Percentiles rank a stretch among this genome's conserved stretches.
These are phyloP conservation scores for Neurospora sp. DNA, from an alignment of 495 filamentous ascomycete genomes.

Conservation along the genomic window DNA sequence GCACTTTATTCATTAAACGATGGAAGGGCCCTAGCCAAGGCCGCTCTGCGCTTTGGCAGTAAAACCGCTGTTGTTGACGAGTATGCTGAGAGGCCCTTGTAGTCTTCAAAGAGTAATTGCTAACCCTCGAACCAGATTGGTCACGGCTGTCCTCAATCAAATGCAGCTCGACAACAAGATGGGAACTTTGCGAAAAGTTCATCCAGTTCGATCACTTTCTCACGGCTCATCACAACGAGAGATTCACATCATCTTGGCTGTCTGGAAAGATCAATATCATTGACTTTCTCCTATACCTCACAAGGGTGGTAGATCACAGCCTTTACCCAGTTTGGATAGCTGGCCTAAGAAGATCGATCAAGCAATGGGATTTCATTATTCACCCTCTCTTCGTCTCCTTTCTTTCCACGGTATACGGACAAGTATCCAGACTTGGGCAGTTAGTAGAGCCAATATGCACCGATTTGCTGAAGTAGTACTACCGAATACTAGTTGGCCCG, in stretches of 20 bases:
- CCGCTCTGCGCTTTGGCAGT: not conserved
- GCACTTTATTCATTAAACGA: not conserved
- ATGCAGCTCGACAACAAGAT: too few relatives aligned
- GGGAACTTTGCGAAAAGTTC: not conserved
- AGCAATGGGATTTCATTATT: not conserved
- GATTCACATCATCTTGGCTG: too few relatives aligned
- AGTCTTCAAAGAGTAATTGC: not conserved
- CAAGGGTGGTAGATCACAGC: not conserved
- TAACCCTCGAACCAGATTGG: not conserved
- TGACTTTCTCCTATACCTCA: not conserved
- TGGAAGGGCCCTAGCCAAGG: not conserved
- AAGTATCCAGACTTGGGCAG: too few relatives aligned
- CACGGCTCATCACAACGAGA: too few relatives aligned
- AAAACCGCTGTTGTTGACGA: not conserved
- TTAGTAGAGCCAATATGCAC: not conserved
- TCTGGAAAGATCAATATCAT: too few relatives aligned
- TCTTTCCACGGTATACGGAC: not conserved
- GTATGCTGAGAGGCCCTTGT: not conserved
- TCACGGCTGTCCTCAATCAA: not conserved
- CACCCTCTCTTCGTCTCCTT: not conserved
- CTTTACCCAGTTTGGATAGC: not conserved
- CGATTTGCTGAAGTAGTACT: not conserved
- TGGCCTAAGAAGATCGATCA: not conserved
- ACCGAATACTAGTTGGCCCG: not conserved
- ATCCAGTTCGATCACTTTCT: not conserved